A percentile compares a stretch with the other conserved stretches of the same genome.
Evolutionary conservation across 192 early-diverging fungal genomes (phyloP).

Genomic region (Coemansia sp.): DNA sequence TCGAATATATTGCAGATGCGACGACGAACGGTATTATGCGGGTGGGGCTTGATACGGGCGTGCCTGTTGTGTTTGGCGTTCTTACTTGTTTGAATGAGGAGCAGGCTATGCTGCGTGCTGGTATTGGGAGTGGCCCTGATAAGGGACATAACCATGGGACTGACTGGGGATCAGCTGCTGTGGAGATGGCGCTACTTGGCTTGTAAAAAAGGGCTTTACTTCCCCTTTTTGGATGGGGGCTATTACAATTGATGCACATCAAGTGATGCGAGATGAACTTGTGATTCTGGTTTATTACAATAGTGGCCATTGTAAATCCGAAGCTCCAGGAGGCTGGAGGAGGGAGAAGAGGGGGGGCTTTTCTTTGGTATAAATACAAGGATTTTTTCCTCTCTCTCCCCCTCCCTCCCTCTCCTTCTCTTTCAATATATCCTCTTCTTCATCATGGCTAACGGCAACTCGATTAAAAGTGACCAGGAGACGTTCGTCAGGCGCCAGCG

Average conservation of each 20-base stretch:
- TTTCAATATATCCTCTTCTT: neutral
- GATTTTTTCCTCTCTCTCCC: neutral
- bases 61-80: constrained; percentile 95
- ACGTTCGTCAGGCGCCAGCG: neutral
- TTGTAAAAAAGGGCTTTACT: constrained; percentile 23
- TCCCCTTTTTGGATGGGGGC: neutral
- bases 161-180: constrained; percentile 93
- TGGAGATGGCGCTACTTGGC: constrained; percentile 88
- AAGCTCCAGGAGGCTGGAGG: neutral
- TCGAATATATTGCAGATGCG: constrained; percentile 99
- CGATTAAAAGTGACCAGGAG: too few species aligned
- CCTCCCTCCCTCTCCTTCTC: neutral
- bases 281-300: neutral
- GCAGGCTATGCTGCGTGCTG: constrained; percentile 85
- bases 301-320: neutral
- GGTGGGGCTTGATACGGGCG: constrained; percentile 83
- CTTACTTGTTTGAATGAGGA: constrained; percentile 92
- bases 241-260: neutral
- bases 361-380: neutral
- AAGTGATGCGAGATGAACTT: neutral
- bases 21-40: constrained; percentile 90
- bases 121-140: constrained; percentile 53
- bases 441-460: neutral
- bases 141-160: constrained; percentile 91
- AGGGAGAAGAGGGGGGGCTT: neutral